Conservation (phyloP, 1,284 basidiomycete genomes). For the Leccinum angustisporum region DNA sequence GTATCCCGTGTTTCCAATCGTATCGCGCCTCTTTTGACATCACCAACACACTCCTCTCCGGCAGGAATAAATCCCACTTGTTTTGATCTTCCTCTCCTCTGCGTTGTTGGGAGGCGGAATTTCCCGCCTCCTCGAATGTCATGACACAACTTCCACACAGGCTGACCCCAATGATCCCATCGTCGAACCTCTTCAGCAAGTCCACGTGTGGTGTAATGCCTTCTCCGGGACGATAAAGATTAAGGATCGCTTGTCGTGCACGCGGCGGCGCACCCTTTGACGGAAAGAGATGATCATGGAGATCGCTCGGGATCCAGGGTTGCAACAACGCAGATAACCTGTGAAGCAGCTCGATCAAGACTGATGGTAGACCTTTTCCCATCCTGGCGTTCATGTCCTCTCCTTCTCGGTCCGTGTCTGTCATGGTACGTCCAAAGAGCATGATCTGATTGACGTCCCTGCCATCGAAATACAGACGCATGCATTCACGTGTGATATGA, state of each 20-base stretch:
- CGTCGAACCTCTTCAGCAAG: slow-evolving; percentile 70
- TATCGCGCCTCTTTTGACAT: slow-evolving; percentile 75
- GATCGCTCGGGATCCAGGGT: slow-evolving; percentile 46
- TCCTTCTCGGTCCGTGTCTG: slow-evolving; percentile 15
- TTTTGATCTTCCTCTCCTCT: slow-evolving; percentile 6
- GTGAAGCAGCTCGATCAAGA: slow-evolving; percentile 54
- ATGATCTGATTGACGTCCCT: slow-evolving; percentile 67
- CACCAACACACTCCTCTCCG: slow-evolving; percentile 64
- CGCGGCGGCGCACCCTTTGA: slow-evolving; percentile 34
- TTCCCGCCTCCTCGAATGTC: slow-evolving; percentile 51
- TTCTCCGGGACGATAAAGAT: slow-evolving; percentile 76
- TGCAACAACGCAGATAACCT: slow-evolving; percentile 48
- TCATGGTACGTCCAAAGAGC: slow-evolving; percentile 62
- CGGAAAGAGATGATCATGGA: slow-evolving; percentile 57
- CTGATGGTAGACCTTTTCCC: slow-evolving; percentile 50
- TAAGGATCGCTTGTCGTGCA: slow-evolving; percentile 77
- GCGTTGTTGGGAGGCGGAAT: not conserved
- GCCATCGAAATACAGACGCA: slow-evolving; percentile 55
- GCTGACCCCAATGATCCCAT: slow-evolving; percentile 80
- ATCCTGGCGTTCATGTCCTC: slow-evolving; percentile 17
- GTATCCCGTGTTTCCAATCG: slow-evolving; percentile 66
- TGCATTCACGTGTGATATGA: slow-evolving; percentile 51
- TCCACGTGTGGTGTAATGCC: slow-evolving; percentile 82
- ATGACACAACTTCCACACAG: slow-evolving; percentile 73
- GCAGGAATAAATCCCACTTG: slow-evolving; percentile 57